Percentiles rank a stretch among this genome's conserved stretches.
Evolutionary conservation across 257 asterid genomes (phyloP).

Genomic region (Gentiana macrophylla): DNA sequence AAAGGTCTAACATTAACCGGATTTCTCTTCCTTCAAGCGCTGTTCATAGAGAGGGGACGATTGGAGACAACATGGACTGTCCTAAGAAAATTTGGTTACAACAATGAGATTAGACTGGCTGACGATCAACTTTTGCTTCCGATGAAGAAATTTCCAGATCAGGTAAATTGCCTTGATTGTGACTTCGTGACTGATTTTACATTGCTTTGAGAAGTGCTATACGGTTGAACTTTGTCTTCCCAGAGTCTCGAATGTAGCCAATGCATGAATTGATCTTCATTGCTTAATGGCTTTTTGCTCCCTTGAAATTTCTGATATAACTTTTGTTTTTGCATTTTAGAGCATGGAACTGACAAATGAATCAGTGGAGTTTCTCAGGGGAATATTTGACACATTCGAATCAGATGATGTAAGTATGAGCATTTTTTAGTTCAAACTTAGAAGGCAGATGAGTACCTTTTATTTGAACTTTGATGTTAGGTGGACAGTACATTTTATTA

Average conservation of each 20-base stretch:
- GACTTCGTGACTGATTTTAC: neutral
- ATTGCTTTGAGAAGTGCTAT: neutral
- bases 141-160: slow-evolving; percentile 72
- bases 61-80: slow-evolving; percentile 98
- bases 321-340: slow-evolving; percentile 23
- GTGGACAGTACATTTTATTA: no score
- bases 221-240: neutral
- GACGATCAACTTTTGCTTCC: slow-evolving; percentile 87
- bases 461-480: no score
- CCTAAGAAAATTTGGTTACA: slow-evolving; percentile 90
- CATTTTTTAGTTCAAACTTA: slow-evolving; percentile 6
- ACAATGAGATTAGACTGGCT: slow-evolving; percentile 80
- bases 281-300: neutral
- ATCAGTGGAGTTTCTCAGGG: slow-evolving; percentile 73
- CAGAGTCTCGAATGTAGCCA: neutral
- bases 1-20: slow-evolving; percentile 95
- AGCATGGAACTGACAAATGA: slow-evolving; percentile 88
- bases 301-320: neutral
- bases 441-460: neutral
- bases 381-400: slow-evolving; percentile 62
- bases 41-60: slow-evolving; percentile 92
- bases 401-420: slow-evolving; percentile 58
- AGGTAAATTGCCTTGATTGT: slow-evolving; percentile 33
- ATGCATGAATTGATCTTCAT: no score
- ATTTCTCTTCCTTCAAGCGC: slow-evolving; percentile 92